Percentiles rank a stretch among this genome's conserved stretches.
Conservation (phyloP, 768 basidiomycete species). For the Pseudohyphozyma bogoriensis region DNA sequence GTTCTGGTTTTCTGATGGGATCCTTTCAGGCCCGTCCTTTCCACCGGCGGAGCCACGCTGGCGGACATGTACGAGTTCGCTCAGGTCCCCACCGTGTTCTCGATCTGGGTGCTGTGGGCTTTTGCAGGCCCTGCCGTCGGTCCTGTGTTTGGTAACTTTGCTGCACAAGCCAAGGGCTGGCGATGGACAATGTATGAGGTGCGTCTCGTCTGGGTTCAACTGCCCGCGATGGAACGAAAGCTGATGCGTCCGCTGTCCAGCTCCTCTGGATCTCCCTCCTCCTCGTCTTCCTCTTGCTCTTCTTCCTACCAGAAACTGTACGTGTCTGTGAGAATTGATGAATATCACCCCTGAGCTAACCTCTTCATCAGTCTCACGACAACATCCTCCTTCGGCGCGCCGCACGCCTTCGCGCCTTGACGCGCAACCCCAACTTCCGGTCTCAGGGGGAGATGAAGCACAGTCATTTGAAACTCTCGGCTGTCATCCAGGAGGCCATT, state of each 20-base stretch:
- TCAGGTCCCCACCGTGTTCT: conserved; percentile 34
- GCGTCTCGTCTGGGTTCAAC: neutral
- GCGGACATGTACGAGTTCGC: conserved; percentile 35
- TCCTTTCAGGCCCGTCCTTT: conserved; percentile 38
- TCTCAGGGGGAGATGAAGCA: conserved; percentile 11
- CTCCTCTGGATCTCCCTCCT: conserved; percentile 34
- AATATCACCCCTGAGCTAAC: too few relatives aligned
- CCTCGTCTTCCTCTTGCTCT: conserved; percentile 30
- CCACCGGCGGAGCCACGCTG: conserved; percentile 35
- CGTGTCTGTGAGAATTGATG: neutral
- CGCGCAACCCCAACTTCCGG: conserved; percentile 34
- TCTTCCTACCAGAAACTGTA: conserved; percentile 37
- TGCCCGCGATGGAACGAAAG: conserved; percentile 9
- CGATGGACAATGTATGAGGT: conserved; percentile 36
- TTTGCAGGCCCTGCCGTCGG: conserved; percentile 28
- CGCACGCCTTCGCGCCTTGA: conserved; percentile 35
- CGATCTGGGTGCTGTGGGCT: conserved; percentile 31
- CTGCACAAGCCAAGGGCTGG: conserved; percentile 37
- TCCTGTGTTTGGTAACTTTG: conserved; percentile 36
- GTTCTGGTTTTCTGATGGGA: too few relatives aligned
- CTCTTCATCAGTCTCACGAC: conserved; percentile 24
- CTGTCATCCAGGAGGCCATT: conserved; percentile 10
- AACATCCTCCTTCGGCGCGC: conserved; percentile 39
- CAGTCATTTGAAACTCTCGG: rapidly evolving
- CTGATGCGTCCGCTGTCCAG: neutral